Percentiles rank a stretch among this genome's conserved stretches.
Evolutionary conservation across 2,329 filamentous ascomycete genomes (phyloP).

Genomic region (Diaporthe capsici): DNA sequence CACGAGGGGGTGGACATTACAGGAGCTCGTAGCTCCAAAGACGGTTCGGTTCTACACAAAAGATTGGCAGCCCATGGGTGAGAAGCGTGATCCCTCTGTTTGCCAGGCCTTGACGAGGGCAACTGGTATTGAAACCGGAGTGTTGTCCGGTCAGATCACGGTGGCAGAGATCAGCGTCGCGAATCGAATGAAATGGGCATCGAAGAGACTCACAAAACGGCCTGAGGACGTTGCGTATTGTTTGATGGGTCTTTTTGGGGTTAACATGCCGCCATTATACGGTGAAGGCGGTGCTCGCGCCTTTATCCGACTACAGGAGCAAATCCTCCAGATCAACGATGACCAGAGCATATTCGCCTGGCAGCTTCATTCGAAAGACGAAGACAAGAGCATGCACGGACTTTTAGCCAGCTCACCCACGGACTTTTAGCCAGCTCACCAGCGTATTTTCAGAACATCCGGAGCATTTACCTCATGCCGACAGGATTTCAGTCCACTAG

Average conservation of each 20-base stretch:
- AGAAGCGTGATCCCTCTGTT: neutral
- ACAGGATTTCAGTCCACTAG: neutral
- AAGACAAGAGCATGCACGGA: neutral
- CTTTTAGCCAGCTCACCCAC: neutral
- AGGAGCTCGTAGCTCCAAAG: constrained; percentile 40
- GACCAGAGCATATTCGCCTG: constrained; percentile 7
- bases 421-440: too few species aligned
- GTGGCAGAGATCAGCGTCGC: constrained; percentile 20
- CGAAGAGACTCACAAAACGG: neutral
- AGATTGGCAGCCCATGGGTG: constrained; percentile 37
- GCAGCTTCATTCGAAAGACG: neutral
- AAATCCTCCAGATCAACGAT: neutral
- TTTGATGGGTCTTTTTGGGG: constrained; percentile 19
- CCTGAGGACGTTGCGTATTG: constrained; percentile 20
- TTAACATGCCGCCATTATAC: constrained; percentile 19
- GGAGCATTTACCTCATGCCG: neutral
- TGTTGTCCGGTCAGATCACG: constrained; percentile 40
- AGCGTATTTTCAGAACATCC: neutral
- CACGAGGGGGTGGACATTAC: neutral
- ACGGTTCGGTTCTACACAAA: constrained; percentile 41
- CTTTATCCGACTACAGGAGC: constrained; percentile 11
- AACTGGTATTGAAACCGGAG: neutral
- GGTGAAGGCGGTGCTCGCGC: constrained; percentile 14
- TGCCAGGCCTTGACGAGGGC: neutral
- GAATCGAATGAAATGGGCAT: neutral